phyloP scores from a whole-genome alignment of 108 stramenopile genomes.

The Fragilaria crotonensis region DNA sequence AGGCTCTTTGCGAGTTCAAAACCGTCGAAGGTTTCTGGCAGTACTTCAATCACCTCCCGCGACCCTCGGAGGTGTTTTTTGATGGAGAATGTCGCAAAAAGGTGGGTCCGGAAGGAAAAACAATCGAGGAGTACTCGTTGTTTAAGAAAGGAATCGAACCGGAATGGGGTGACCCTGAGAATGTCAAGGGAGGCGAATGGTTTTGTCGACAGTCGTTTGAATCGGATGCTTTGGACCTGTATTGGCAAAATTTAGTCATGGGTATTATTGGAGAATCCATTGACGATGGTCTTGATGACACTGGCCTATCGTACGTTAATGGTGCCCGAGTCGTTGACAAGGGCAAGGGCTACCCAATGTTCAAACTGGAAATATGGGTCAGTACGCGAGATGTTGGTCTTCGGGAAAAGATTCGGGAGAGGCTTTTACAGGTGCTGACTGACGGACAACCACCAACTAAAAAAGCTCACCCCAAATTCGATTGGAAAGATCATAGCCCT shows the following conservation, averaged over 20 bases:
- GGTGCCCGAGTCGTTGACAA: constrained; percentile 91
- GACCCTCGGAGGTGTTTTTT: constrained; percentile 76
- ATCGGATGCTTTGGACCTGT: constrained; percentile 68
- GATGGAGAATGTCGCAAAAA: constrained; percentile 78
- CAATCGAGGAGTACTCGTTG: constrained; percentile 84
- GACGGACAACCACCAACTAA: constrained; percentile 50
- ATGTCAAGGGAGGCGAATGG: constrained; percentile 86
- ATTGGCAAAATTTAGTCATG: constrained; percentile 87
- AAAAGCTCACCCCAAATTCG: constrained; percentile 71
- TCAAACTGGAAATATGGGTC: constrained; percentile 82
- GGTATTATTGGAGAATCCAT: constrained; percentile 85
- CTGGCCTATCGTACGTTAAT: constrained; percentile 49
- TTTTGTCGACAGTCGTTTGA: constrained; percentile 75
- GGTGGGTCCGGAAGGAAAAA: constrained; percentile 56
- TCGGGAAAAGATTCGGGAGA: constrained; percentile 47
- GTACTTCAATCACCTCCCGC: constrained; percentile 81
- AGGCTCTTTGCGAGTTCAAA: constrained; percentile 65
- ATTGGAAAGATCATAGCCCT: constrained; percentile 78
- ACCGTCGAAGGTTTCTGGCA: constrained; percentile 93
- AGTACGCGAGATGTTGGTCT: constrained; percentile 57
- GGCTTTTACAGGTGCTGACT: constrained; percentile 48
- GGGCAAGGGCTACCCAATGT: constrained; percentile 63
- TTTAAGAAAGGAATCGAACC: constrained; percentile 95
- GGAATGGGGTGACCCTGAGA: constrained; percentile 90
- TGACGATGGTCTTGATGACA: constrained; percentile 51